Evolutionary conservation across 1,284 basidiomycete species (phyloP).

Genomic region (Apiotrichum brassicae): DNA sequence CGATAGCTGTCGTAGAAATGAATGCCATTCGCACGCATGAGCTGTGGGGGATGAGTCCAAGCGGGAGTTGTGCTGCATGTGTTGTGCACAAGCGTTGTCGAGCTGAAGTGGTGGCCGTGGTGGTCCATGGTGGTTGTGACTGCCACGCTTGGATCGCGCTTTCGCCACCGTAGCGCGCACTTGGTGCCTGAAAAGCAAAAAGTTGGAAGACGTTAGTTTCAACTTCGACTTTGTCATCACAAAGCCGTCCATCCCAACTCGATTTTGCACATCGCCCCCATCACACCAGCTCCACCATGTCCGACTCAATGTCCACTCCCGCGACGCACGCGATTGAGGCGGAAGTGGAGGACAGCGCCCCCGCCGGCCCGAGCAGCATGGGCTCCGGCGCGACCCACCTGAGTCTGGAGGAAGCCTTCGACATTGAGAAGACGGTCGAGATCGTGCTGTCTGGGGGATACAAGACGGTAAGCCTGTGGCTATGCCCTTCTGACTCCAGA

Average conservation of each 20-base stretch:
- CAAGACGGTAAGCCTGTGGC: constrained; percentile 33
- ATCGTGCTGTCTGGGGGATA: constrained; percentile 45
- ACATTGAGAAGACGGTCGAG: constrained; percentile 42
- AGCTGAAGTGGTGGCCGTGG: too few species aligned
- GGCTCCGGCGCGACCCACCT: constrained; percentile 29
- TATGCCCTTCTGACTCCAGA: constrained; percentile 53
- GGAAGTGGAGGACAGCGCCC: constrained; percentile 21
- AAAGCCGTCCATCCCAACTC: not conserved
- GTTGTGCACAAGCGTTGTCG: too few species aligned
- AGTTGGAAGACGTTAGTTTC: too few species aligned
- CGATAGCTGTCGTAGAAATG: too few species aligned
- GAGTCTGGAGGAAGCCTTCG: constrained; percentile 44
- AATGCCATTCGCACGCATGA: too few species aligned
- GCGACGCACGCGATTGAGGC: constrained; percentile 42
- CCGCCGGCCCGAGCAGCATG: constrained; percentile 27
- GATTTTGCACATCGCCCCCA: not conserved
- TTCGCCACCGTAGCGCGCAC: too few species aligned
- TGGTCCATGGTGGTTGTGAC: too few species aligned
- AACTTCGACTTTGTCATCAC: not conserved
- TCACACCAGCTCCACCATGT: constrained; percentile 23
- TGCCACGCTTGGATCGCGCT: too few species aligned
- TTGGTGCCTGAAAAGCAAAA: too few species aligned
- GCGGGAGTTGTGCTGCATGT: too few species aligned
- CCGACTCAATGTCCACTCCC: constrained; percentile 42
- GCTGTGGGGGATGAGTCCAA: too few species aligned